Evolutionary conservation across 805 yeast genomes (phyloP), one percentile per base, ranked within the genome.

Genomic region (Metschnikowia baotianmanensis): DNA sequence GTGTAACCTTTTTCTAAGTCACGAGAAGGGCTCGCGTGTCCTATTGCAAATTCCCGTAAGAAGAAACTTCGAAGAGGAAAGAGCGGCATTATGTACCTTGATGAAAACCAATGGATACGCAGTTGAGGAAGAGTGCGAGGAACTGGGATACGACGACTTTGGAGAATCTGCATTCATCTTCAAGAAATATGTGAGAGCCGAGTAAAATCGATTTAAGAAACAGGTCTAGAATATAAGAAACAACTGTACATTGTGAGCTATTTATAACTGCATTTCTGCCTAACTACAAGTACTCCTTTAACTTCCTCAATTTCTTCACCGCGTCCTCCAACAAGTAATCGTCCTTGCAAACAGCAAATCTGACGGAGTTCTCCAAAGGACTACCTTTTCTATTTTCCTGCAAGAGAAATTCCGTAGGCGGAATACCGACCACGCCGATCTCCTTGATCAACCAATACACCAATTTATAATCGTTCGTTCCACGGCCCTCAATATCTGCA

Each of bases 311-410:
- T 63, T 89, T 80, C 45, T 69, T 76, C 17, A 83, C 96, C 1
- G 98, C 97, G 51, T 83, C 87, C 50, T 78, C 82, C 50, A 93
- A 72, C 44, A 86, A 72, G 4, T 69, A 74, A 58, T 93, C 95
- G 53, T 86, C 96, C 67, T 93, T 93, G 73, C 99, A 93, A 15
- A 93, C 95, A 12, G 99, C 98, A 62, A 93, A 90, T 58, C 99
- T 80, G 46, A 93, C 69, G 58, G 88, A 78, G 53, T 86, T 82
- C 58, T 90, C 96, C 41, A 91, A 89, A 13, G 82, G 79, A 41
- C 77, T 70, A 23, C 85, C 89, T 16, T 46, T 45, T 52, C 71
- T 62, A 50, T 84, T 80, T 45, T 77, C 80, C 8, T 80, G 76
- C 31, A 81, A 75, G 55, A 86, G 80, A 57, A 93, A 93, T 63